phyloP scores from a whole-genome alignment of 768 basidiomycete genomes.

The Coprinellus micaceus region DNA sequence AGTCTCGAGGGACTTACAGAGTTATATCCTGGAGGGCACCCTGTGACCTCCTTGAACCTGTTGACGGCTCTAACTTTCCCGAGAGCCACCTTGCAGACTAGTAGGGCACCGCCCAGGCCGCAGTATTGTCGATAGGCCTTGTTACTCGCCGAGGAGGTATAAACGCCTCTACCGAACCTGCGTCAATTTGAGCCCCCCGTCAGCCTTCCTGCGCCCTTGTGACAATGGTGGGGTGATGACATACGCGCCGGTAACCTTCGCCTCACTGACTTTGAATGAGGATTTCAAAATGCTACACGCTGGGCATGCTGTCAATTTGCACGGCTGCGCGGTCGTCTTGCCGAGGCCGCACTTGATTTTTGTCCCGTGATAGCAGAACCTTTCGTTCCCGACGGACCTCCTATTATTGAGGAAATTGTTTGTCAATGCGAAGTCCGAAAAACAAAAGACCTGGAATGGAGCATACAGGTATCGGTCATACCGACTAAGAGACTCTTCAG shows the following conservation, averaged over 20 bases:
- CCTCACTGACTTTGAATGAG: not conserved
- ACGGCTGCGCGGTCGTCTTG: not conserved
- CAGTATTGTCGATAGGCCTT: slow-evolving; percentile 15
- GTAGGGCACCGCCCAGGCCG: slow-evolving; percentile 18
- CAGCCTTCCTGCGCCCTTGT: not conserved
- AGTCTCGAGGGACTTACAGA: slow-evolving; percentile 18
- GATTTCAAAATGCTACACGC: not conserved
- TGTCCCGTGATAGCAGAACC: not conserved
- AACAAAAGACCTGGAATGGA: too few species aligned
- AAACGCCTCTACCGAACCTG: slow-evolving; percentile 28
- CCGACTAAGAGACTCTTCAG: too few species aligned
- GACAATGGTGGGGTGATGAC: not conserved
- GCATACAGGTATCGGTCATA: too few species aligned
- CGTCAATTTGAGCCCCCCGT: not conserved
- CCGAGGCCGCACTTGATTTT: not conserved
- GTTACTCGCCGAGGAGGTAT: slow-evolving; percentile 23
- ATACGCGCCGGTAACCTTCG: not conserved
- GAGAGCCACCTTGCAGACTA: slow-evolving; percentile 28
- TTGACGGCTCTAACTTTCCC: slow-evolving; percentile 22
- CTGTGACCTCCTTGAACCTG: slow-evolving; percentile 19
- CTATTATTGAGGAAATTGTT: too few species aligned
- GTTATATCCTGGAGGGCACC: slow-evolving; percentile 24
- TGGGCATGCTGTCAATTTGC: not conserved
- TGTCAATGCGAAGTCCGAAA: too few species aligned
- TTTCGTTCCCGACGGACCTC: not conserved